A percentile compares a stretch with the other conserved stretches of the same genome.
Conservation (phyloP, 331 rosid species). For the Acacia concinna region DNA sequence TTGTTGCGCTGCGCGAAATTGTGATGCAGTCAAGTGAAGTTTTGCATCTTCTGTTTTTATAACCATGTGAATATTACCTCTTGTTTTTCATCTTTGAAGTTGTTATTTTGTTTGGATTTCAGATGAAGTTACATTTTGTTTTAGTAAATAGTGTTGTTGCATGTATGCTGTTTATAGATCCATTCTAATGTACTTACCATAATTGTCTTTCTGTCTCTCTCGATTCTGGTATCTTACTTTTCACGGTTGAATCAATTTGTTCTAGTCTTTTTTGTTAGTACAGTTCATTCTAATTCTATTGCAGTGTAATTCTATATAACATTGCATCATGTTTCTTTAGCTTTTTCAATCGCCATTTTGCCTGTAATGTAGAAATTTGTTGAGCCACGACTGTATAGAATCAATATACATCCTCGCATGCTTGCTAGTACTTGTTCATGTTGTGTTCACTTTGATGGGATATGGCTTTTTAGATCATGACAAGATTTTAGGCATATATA, state of each 20-base stretch:
- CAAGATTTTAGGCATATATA: not conserved
- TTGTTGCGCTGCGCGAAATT: conserved; percentile 6
- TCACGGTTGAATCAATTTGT: not conserved
- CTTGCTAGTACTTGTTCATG: not conserved
- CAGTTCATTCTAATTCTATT: not conserved
- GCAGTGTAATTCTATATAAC: not conserved
- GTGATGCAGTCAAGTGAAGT: conserved; percentile 14
- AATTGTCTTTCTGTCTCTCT: not conserved
- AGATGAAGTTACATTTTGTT: not conserved
- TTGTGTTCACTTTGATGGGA: not conserved
- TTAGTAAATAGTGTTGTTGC: not conserved
- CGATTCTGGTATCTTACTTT: not conserved
- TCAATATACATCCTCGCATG: not conserved
- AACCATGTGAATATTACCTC: conserved; percentile 4
- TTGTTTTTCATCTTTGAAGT: not conserved
- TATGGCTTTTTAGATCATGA: not conserved
- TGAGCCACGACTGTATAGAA: not conserved
- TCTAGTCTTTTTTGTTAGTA: not conserved
- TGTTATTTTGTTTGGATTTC: not conserved
- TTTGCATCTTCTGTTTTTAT: conserved; percentile 15
- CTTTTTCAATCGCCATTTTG: not conserved
- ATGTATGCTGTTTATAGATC: not conserved
- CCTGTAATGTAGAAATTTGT: not conserved
- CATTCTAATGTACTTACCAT: not conserved
- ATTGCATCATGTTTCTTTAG: not conserved